Base-by-base conservation (phyloP, 2,329 filamentous ascomycete genomes). In the Uncinocarpus reesii region DNA sequence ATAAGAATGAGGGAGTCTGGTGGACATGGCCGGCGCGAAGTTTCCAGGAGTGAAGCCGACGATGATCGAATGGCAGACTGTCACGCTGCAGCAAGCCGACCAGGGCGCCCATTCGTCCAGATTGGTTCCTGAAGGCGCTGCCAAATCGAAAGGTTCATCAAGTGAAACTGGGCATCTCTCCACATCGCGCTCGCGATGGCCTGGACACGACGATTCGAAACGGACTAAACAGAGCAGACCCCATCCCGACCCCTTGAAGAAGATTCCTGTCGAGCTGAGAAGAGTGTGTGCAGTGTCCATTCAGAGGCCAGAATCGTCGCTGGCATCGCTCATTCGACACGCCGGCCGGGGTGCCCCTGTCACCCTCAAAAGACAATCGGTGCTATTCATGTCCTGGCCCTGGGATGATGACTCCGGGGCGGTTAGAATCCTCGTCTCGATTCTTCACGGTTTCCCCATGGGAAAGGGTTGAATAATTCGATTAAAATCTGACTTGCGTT, bases 201-300 rank as follows among this genome's bases (percentile, higher is more conserved):
- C 29, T 37, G 32, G 34, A 15, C 43, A 15, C 16, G 43, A 38
- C 13, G 36, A 47, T 35, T 47, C 45, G 45, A 47, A 47, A 47
- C 45, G 45, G 21, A 28, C 45, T 47, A 47, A 34, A 7, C 23
- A 16, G 34, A 29, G 29, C 7, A 18, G 10, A 29, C 24, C 18
- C 24, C 28, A 34, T 15, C 3, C 13, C 2, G 32, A 16, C 15
- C 32, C 29, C 28, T 13, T 43, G 28, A 29, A 7, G 20, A 6
- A 15, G 18, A 15, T 23, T 23, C 4, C 13, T 43, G 20, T 24
- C 3, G 15, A n/a, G 41, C 18, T 13, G 18, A 29, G n/a, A n/a
- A n/a, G n/a, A n/a, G n/a, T n/a, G n/a, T n/a, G n/a, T n/a, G n/a
- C n/a, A n/a, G n/a, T n/a, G n/a, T n/a, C 41, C 41, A 43, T 32